Evolutionary conservation across 495 filamentous ascomycete species (phyloP).

Genomic region (Penicillium tannophilum): DNA sequence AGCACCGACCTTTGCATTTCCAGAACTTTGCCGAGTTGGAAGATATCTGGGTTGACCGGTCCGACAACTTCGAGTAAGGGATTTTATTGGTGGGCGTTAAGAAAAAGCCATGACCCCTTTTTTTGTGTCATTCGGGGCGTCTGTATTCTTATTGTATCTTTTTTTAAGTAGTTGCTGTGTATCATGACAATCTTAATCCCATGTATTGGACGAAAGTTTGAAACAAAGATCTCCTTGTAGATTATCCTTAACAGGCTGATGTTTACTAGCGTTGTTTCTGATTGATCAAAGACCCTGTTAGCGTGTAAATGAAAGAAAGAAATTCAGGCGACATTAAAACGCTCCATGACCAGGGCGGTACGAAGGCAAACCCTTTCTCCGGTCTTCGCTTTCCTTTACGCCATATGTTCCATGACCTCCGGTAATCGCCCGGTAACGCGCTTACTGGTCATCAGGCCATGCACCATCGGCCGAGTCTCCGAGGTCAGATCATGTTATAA

Average conservation of each 20-base stretch:
- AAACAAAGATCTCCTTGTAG: slow-evolving; percentile 22
- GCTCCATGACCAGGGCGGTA: neutral
- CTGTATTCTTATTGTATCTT: slow-evolving; percentile 22
- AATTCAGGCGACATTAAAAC: neutral
- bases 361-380: neutral
- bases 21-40: slow-evolving; percentile 90
- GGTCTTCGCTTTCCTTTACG: neutral
- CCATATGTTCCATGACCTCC: neutral
- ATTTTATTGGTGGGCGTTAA: slow-evolving; percentile 27
- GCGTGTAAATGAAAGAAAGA: neutral
- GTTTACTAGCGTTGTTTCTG: slow-evolving; percentile 1
- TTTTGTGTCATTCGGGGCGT: slow-evolving; percentile 18
- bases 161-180: slow-evolving; percentile 19
- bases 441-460: slow-evolving; percentile 8
- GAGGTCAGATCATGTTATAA: neutral
- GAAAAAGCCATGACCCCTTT: slow-evolving; percentile 21
- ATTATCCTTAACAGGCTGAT: slow-evolving; percentile 10
- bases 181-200: slow-evolving; percentile 31
- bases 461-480: slow-evolving; percentile 1
- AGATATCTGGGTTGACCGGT: slow-evolving; percentile 84
- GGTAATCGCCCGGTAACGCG: neutral
- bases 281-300: slow-evolving; percentile 2
- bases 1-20: slow-evolving; percentile 93
- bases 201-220: slow-evolving; percentile 27
- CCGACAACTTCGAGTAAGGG: slow-evolving; percentile 78